Evolutionary conservation across 164 flowering plant species (phyloP).

Genomic region (Amborella trichopoda): DNA sequence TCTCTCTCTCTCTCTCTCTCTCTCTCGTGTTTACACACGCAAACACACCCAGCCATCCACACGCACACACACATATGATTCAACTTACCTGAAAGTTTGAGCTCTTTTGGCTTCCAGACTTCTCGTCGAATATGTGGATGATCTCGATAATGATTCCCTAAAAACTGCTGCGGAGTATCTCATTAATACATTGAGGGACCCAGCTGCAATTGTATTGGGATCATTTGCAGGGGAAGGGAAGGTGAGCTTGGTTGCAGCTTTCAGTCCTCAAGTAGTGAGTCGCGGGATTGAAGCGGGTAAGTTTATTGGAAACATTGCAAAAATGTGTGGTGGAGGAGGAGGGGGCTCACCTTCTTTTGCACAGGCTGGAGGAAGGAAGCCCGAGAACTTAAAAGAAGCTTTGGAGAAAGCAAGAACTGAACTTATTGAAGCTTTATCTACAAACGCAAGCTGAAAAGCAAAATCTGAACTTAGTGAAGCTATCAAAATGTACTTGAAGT

Average conservation of each 20-base stretch:
- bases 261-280: constrained; percentile 59
- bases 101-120: constrained; percentile 46
- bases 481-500: no score
- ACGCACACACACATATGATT: no score
- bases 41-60: no score
- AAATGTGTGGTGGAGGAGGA: constrained; percentile 90
- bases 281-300: constrained; percentile 85
- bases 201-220: constrained; percentile 78
- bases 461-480: no score
- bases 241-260: constrained; percentile 85
- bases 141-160: constrained; percentile 73
- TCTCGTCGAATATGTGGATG: constrained; percentile 83
- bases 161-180: constrained; percentile 83
- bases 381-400: constrained; percentile 60
- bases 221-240: constrained; percentile 81
- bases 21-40: no score
- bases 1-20: no score
- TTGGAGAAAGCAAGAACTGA: constrained; percentile 70
- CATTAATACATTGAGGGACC: constrained; percentile 48
- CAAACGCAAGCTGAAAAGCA: constrained; percentile 30
- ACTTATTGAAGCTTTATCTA: constrained; percentile 35
- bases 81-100: no score
- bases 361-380: constrained; percentile 95
- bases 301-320: constrained; percentile 78
- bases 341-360: constrained; percentile 96